Conservation (phyloP, 306 rosid genomes). For the Prunus armeniaca region DNA sequence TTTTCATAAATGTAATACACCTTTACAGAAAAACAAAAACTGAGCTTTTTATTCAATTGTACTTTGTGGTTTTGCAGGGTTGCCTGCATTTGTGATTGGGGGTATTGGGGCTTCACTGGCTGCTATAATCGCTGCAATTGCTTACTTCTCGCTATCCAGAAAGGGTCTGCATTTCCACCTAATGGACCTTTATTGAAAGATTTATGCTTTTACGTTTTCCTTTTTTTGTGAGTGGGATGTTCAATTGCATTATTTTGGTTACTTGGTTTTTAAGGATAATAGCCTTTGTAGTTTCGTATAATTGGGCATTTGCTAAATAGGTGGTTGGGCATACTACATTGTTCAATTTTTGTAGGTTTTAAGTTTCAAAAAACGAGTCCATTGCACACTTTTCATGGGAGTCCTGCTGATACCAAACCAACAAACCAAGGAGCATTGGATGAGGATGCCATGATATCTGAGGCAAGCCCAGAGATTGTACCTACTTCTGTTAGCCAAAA, state of each 20-base stretch:
- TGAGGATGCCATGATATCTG: slow-evolving; percentile 26
- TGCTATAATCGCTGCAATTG: slow-evolving; percentile 47
- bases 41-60: not conserved
- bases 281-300: not conserved
- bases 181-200: not conserved
- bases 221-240: not conserved
- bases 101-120: slow-evolving; percentile 60
- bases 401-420: slow-evolving; percentile 20
- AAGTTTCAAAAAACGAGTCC: slow-evolving; percentile 47
- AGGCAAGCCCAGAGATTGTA: slow-evolving; percentile 28
- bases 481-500: slow-evolving; percentile 18
- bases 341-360: slow-evolving; percentile 40
- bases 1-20: too few relatives aligned
- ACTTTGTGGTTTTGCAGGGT: slow-evolving; percentile 29
- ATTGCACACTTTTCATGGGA: slow-evolving; percentile 41
- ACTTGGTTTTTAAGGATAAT: not conserved
- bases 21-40: not conserved
- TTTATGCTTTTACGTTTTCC: not conserved
- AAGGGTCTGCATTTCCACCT: slow-evolving; percentile 45
- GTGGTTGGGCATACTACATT: not conserved
- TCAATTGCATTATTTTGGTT: not conserved
- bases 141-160: slow-evolving; percentile 45
- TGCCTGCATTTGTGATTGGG: slow-evolving; percentile 36
- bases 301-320: not conserved
- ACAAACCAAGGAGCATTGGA: slow-evolving; percentile 23